Conservation (phyloP, 306 rosid species). For the Luffa acutangula region DNA sequence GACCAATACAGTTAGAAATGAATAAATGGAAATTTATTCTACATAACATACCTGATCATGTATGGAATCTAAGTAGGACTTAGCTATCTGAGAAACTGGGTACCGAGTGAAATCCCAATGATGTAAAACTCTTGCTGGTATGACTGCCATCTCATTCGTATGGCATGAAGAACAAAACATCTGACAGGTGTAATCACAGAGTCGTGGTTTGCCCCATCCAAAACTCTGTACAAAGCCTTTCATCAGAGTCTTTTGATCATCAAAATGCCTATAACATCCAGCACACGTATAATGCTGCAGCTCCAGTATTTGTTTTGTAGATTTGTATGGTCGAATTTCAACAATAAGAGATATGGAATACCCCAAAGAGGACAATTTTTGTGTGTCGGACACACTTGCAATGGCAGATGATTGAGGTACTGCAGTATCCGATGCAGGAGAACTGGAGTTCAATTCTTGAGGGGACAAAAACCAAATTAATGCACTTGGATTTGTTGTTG, state of each 20-base stretch:
- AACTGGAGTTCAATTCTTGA: slow-evolving; percentile 51
- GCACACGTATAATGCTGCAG: slow-evolving; percentile 83
- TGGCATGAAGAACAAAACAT: slow-evolving; percentile 90
- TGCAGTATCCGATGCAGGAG: slow-evolving; percentile 28
- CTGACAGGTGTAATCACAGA: slow-evolving; percentile 88
- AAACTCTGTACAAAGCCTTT: slow-evolving; percentile 75
- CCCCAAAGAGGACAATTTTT: slow-evolving; percentile 49
- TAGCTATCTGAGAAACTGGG: slow-evolving; percentile 89
- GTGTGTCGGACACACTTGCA: slow-evolving; percentile 22
- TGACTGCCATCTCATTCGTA: slow-evolving; percentile 77
- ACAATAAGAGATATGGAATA: slow-evolving; percentile 83
- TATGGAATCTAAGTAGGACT: slow-evolving; percentile 88
- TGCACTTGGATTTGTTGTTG: slow-evolving; percentile 52
- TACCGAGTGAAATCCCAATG: slow-evolving; percentile 74
- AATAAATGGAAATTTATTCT: slow-evolving; percentile 5
- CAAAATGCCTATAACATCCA: slow-evolving; percentile 89
- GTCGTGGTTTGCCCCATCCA: slow-evolving; percentile 96
- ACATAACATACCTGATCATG: slow-evolving; percentile 63
- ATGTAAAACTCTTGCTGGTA: slow-evolving; percentile 94
- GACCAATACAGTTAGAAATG: slow-evolving; percentile 3
- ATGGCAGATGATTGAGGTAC: slow-evolving; percentile 24
- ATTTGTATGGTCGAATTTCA: slow-evolving; percentile 70
- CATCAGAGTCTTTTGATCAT: slow-evolving; percentile 62
- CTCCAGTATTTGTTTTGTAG: slow-evolving; percentile 74
- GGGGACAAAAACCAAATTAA: slow-evolving; percentile 77